Evolutionary conservation across 306 rosid genomes (phyloP).

Genomic region (Oemleria cerasiformis): DNA sequence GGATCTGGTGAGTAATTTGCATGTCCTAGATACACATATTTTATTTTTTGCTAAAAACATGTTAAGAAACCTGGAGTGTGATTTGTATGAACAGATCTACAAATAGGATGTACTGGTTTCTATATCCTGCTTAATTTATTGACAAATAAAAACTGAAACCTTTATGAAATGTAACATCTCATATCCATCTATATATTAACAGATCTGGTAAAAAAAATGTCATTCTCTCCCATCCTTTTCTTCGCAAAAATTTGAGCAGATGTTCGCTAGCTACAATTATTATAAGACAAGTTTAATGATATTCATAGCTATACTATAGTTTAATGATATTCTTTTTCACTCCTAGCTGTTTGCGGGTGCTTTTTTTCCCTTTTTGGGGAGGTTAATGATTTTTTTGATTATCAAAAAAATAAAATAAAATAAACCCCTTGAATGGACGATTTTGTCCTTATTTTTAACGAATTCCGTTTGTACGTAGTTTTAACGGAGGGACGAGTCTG

Average conservation of each 20-base stretch:
- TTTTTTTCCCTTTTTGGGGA: no score
- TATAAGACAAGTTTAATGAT: constrained; percentile 19
- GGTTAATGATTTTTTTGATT: no score
- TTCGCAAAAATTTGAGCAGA: constrained; percentile 42
- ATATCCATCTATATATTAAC: constrained; percentile 24
- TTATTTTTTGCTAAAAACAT: constrained; percentile 40
- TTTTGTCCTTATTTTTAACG: no score
- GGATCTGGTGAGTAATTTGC: constrained; percentile 16
- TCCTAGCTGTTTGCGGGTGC: no score
- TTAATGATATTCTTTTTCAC: no score
- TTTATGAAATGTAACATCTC: constrained; percentile 32
- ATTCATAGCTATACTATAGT: no score
- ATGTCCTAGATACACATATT: constrained; percentile 2
- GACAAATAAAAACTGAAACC: constrained; percentile 30
- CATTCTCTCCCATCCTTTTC: constrained; percentile 38
- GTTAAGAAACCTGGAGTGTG: constrained; percentile 37
- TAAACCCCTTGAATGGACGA: no score
- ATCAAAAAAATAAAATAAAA: no score
- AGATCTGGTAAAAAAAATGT: constrained; percentile 49
- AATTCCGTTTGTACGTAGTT: no score
- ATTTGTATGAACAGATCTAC: constrained; percentile 56
- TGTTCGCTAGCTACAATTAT: no score
- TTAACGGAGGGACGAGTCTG: no score
- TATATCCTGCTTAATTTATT: constrained; percentile 4
- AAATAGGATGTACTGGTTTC: constrained; percentile 38